phyloP scores from a whole-genome alignment of 2,329 filamentous ascomycete species.

The Pseudocercospora fuligena region DNA sequence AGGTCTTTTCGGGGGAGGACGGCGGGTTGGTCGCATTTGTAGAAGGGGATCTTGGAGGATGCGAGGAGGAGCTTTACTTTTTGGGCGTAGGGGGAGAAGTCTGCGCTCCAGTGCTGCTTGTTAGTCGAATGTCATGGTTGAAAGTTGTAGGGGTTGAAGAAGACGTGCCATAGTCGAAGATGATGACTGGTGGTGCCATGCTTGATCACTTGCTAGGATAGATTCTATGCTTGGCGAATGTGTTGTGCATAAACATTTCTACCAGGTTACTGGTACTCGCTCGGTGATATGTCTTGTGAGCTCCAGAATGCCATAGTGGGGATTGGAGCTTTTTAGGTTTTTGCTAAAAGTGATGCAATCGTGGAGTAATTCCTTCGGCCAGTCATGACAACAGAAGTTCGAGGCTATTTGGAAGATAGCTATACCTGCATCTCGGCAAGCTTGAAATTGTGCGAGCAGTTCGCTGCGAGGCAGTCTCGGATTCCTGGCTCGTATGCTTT shows the following conservation, averaged over 20 bases:
- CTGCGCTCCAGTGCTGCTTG: neutral
- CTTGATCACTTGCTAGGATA: neutral
- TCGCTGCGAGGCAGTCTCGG: neutral
- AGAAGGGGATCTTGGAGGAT: constrained; percentile 30
- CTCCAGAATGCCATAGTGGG: neutral
- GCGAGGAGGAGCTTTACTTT: constrained; percentile 36
- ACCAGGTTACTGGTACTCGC: neutral
- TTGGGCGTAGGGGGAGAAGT: constrained; percentile 38
- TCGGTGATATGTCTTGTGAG: neutral
- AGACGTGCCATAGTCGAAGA: constrained; percentile 37
- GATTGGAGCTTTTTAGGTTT: constrained; percentile 6
- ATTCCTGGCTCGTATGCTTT: constrained; percentile 11
- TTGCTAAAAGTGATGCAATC: constrained; percentile 6
- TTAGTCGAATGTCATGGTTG: neutral
- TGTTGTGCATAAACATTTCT: neutral
- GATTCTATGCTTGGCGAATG: too few relatives aligned
- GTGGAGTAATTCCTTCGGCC: neutral
- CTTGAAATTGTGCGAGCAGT: too few relatives aligned
- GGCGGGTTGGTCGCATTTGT: constrained; percentile 35
- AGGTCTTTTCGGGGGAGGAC: constrained; percentile 39
- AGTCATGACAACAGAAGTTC: neutral
- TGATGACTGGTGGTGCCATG: constrained; percentile 30
- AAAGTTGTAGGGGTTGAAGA: neutral
- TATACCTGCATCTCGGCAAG: neutral
- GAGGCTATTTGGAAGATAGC: constrained; percentile 4